Conservation (phyloP, 2,329 filamentous ascomycete species). For the Proliferodiscus dingleyae region DNA sequence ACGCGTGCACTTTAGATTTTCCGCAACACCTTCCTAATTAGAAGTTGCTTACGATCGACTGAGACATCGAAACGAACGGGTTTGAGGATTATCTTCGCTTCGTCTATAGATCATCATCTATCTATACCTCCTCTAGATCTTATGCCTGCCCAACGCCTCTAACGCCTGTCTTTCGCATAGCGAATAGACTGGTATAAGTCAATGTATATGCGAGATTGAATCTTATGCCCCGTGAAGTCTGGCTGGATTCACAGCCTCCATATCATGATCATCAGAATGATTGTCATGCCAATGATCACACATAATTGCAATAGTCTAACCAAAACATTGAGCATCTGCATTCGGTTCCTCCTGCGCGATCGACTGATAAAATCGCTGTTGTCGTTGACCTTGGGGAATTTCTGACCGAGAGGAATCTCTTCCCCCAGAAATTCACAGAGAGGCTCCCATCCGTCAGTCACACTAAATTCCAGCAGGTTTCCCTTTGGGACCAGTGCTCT, state of each 20-base stretch:
- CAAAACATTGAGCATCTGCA: slow-evolving; percentile 42
- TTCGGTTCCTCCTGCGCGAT: slow-evolving; percentile 40
- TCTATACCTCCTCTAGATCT: too few species aligned
- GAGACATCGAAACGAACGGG: slow-evolving; percentile 5
- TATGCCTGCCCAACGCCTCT: too few species aligned
- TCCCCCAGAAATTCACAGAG: slow-evolving; percentile 41
- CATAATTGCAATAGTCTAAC: not conserved
- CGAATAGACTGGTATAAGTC: too few species aligned
- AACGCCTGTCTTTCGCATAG: too few species aligned
- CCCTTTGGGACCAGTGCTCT: slow-evolving; percentile 39
- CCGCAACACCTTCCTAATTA: too few species aligned
- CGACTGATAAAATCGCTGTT: slow-evolving; percentile 43
- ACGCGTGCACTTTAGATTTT: too few species aligned
- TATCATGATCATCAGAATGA: slow-evolving; percentile 6
- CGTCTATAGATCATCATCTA: too few species aligned
- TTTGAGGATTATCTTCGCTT: too few species aligned
- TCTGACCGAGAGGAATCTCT: not conserved
- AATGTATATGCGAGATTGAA: too few species aligned
- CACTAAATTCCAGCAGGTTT: slow-evolving; percentile 39
- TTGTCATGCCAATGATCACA: slow-evolving; percentile 23
- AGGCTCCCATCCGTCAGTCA: slow-evolving; percentile 41
- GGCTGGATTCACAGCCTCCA: not conserved
- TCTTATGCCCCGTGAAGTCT: too few species aligned
- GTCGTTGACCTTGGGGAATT: slow-evolving; percentile 45
- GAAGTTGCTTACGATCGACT: slow-evolving; percentile 4